Base-by-base conservation (phyloP, 768 basidiomycete genomes). In the Cyclocybe cylindracea region DNA sequence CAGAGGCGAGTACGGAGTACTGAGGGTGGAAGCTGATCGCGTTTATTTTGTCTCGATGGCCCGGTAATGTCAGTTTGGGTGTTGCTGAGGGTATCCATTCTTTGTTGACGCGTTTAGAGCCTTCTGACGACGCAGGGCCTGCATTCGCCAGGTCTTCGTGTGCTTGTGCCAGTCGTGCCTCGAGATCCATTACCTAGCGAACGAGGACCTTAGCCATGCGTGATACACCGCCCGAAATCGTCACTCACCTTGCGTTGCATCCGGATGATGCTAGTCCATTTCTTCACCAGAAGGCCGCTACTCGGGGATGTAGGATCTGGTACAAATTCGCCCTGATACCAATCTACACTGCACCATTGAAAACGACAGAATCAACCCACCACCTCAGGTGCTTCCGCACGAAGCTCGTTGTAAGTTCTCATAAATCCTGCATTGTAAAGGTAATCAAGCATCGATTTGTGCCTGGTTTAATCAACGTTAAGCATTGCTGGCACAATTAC, bases 251-350 rank as follows among this genome's bases (percentile, higher is more conserved):
- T 96, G 79, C 95, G 92, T 76, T 98, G 95, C 66, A 98, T 70
- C 58, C 95, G 82, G 52, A 98, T 95, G 33, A 97, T 93, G 64
- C 89, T 91, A 44, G 92, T 96, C 95, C 95, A 98, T 70, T 98
- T 98, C 86, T 96, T 96, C 76, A 93, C 95, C 54, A 98, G 72
- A 50, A 98, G 72, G 1, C 94, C 94, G 1, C 86, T 85, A 62
- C 86, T 88, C 67, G 91, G 89, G 45, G 91, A 85, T 66, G 90
- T 93, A 18, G 91, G 84, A 75, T 96, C 94, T 11, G 89, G 90
- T 3, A 79, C 77, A 66, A 88, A 90, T 53, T 86, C 83, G 24
- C 79, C 64, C 50, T 78, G 76, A 32, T 78, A 69, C 37, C 39
- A 40, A 38, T 16, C 35, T 35, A n/a, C 4, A 34, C 16, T 16